A percentile compares a stretch with the other conserved stretches of the same genome.
Conservation (phyloP, 495 filamentous ascomycete genomes). For the Aspergillus taichungensis region DNA sequence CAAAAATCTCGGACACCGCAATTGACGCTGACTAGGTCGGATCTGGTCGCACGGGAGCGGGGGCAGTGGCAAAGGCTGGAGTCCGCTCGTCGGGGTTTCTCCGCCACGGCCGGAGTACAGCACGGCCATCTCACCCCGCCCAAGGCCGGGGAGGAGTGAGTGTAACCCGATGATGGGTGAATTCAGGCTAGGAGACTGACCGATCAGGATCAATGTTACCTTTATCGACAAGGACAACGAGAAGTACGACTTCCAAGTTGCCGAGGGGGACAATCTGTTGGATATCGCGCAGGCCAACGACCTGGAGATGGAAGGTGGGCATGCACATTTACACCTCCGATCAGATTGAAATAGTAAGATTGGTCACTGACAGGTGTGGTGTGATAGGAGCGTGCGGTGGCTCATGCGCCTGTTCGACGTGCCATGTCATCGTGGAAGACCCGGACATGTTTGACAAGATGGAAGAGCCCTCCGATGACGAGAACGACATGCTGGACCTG, state of each 20-base stretch:
- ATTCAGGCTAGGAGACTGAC: background rate
- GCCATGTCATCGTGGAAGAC: conserved; percentile 87
- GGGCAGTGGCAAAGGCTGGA: conserved; percentile 18
- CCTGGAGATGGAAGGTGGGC: conserved; percentile 86
- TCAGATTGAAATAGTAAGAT: background rate
- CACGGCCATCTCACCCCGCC: conserved; percentile 81
- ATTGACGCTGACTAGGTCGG: background rate
- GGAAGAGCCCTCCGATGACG: conserved; percentile 87
- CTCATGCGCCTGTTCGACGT: conserved; percentile 93
- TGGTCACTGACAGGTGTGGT: too few species aligned
- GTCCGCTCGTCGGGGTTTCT: conserved; percentile 49
- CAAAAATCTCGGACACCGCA: conserved; percentile 12
- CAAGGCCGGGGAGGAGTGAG: conserved; percentile 91
- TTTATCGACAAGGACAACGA: conserved; percentile 91
- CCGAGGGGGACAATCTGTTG: conserved; percentile 81
- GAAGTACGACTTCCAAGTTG: conserved; percentile 65
- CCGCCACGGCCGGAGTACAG: conserved; percentile 45
- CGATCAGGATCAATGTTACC: conserved; percentile 67
- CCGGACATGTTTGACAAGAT: conserved; percentile 83
- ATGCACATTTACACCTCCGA: background rate
- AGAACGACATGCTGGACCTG: conserved; percentile 98
- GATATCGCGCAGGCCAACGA: conserved; percentile 94
- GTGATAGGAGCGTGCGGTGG: conserved; percentile 77
- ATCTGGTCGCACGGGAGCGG: conserved; percentile 1
- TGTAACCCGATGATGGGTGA: background rate